phyloP scores from a whole-genome alignment of 139 green algal genomes.

The Chlamydomonas schloesseri region DNA sequence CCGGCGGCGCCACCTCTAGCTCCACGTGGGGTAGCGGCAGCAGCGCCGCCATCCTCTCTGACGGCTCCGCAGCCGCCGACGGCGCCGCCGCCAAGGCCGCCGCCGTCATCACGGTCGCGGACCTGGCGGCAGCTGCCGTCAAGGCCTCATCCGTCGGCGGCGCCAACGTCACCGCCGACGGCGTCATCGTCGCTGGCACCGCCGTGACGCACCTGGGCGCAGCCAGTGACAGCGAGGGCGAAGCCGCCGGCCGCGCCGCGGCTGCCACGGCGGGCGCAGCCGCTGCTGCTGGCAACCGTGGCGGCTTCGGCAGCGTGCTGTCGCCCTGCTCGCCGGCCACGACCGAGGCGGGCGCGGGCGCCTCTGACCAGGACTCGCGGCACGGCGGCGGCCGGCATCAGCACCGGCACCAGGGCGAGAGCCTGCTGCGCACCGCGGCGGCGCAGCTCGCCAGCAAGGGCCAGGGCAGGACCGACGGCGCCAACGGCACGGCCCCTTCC shows the following conservation, averaged over 20 bases:
- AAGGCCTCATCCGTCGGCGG: neutral
- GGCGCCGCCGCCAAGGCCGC: neutral
- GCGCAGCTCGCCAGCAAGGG: no score
- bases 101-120: neutral
- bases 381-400: no score
- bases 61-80: no score
- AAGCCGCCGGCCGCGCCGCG: neutral
- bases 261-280: no score
- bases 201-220: neutral
- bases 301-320: slow-evolving; percentile 21
- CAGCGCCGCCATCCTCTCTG: neutral
- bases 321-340: neutral
- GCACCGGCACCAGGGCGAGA: neutral
- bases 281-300: neutral
- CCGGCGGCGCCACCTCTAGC: neutral
- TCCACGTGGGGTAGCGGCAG: neutral
- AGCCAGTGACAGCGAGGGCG: neutral
- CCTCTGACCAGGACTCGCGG: neutral
- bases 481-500: neutral
- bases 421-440: neutral
- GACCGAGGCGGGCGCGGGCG: neutral
- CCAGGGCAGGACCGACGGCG: neutral
- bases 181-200: neutral
- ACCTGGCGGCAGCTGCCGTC: neutral
- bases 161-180: neutral